Evolutionary conservation across 192 early-diverging fungal genomes (phyloP).

Genomic region (Coemansia sp.): DNA sequence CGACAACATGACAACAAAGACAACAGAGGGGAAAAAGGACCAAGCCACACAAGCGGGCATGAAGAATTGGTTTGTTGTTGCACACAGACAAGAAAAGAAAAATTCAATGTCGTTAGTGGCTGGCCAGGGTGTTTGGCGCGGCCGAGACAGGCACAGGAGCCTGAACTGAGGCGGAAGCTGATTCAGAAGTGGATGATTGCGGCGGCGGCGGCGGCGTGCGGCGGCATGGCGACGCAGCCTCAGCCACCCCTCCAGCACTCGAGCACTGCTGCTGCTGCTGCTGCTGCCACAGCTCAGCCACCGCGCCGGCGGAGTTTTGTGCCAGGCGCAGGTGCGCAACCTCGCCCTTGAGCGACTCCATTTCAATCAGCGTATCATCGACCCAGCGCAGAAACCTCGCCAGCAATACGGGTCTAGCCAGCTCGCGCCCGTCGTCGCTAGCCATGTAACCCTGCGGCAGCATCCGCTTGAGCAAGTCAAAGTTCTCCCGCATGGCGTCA

Average conservation of each 20-base stretch:
- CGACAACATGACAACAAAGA: neutral
- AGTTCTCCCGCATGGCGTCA: constrained; percentile 58
- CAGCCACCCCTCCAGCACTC: neutral
- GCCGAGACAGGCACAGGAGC: neutral
- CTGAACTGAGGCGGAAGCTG: too few species aligned
- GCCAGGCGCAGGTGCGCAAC: constrained; percentile 27
- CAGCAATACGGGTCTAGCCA: constrained; percentile 53
- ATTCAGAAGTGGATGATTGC: neutral
- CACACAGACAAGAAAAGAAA: neutral
- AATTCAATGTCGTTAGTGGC: neutral
- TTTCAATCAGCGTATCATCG: constrained; percentile 56
- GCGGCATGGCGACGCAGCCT: neutral
- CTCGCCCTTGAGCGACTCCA: constrained; percentile 48
- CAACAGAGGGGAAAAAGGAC: neutral
- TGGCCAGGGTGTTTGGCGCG: neutral
- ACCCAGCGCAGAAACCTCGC: constrained; percentile 57
- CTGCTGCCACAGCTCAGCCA: neutral
- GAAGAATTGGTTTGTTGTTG: neutral
- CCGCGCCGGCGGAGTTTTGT: neutral
- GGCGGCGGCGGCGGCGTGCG: neutral
- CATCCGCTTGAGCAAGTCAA: constrained; percentile 58
- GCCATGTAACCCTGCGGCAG: constrained; percentile 53
- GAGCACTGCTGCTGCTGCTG: neutral
- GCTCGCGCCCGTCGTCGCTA: constrained; percentile 56
- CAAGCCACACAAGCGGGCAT: constrained; percentile 1